Evolutionary conservation across 202 grass and related monocot species (phyloP), one percentile per base, ranked within the genome.

Genomic region (Tripidium arundinaceum): DNA sequence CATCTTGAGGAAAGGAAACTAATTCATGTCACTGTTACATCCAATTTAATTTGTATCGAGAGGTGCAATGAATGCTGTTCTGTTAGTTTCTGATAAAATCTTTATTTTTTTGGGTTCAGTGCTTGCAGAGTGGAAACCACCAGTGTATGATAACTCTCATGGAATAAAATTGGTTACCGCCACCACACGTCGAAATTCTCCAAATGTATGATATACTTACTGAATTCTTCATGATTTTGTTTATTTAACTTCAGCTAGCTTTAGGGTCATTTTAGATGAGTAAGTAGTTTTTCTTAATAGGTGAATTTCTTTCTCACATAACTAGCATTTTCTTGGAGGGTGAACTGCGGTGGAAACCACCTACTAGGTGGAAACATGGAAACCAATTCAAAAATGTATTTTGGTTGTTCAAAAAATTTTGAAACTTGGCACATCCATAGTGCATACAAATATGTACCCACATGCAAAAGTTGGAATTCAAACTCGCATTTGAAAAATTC

Each of bases 111-210:
- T 63, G 33, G 76, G 46, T 82, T 62, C 76, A 98, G 95, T 98
- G 57, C 95, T 98, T 91, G 95, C 95, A 38, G 95, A 98, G 79
- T 98, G 95, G 95, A 98, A 95, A 83, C 95, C 95, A 77, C 95
- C 95, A 84, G 95, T 98, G 68, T 98, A 98, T 78, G 90, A 98
- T 62, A 98, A 98, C 80, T 92, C 92, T 67, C 86, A 91, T 70
- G 95, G 95, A 19, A 95, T 98, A 87, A 98, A 91, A 76, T 89
- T 98, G 80, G 68, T 86, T 85, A 91, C 95, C 62, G 95, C 95
- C 50, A 95, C 92, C 40, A 98, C 92, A 55, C 95, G 95, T 69
- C 92, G 95, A 76, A 98, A 98, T 90, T 98, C 95, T 80, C 95
- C 95, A 63, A 98, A 94, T 84, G 92, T 98, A 93, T 70, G 85